phyloP scores from a whole-genome alignment of 495 filamentous ascomycete genomes.

The Aspergillus sclerotiicarbonarius region DNA sequence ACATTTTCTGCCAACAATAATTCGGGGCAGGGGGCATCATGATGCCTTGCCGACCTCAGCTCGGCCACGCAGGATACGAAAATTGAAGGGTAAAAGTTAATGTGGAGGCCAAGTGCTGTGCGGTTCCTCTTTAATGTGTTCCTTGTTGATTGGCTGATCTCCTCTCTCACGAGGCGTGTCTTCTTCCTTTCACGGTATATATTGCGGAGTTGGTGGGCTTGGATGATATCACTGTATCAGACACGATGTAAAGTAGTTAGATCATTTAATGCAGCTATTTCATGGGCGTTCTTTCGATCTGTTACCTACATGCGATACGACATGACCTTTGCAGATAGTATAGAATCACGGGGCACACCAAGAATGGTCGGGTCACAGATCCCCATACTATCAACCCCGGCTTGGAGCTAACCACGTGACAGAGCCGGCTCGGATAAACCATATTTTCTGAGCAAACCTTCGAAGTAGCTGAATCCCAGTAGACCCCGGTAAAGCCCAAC shows the following conservation, averaged over 20 bases:
- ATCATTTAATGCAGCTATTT: too few species aligned
- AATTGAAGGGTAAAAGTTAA: background rate
- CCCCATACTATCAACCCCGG: too few species aligned
- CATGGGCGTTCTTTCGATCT: too few species aligned
- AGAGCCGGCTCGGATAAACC: too few species aligned
- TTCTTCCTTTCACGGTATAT: background rate
- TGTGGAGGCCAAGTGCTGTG: background rate
- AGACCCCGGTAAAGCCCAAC: too few species aligned
- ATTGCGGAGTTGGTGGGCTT: background rate
- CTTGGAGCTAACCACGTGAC: too few species aligned
- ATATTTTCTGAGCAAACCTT: too few species aligned
- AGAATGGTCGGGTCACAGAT: too few species aligned
- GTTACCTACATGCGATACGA: too few species aligned
- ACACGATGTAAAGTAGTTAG: background rate
- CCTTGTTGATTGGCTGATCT: background rate
- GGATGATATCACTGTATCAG: background rate
- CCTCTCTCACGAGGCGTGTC: background rate
- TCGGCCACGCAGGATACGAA: background rate
- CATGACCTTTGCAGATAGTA: too few species aligned
- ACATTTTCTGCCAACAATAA: background rate
- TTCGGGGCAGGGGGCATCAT: background rate
- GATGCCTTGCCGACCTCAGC: background rate
- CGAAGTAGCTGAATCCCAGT: too few species aligned
- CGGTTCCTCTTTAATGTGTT: background rate
- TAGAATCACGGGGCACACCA: too few species aligned